Base-by-base conservation (phyloP, 768 basidiomycete genomes). In the Rhodotorula kratochvilovae region DNA sequence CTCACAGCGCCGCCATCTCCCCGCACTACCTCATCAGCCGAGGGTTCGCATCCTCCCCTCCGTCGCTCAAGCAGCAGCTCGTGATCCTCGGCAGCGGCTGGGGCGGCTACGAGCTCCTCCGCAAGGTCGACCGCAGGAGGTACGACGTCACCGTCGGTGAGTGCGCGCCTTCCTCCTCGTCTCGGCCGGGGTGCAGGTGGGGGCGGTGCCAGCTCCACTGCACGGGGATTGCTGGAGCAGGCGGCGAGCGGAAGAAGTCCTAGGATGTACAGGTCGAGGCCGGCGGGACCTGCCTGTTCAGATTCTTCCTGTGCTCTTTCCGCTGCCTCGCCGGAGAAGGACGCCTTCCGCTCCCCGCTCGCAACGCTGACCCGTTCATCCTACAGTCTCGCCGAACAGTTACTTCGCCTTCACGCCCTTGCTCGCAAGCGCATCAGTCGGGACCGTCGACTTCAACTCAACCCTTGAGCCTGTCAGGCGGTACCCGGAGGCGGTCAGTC, bases 361-460 rank as follows among this genome's bases (percentile, higher is more conserved):
- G 19, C 23, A 12, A 12, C 45, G 3, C 3, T 21, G 19, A 3
- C 11, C 45, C 3, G 2, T 23, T 17, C 21, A 23, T 27, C 2
- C n/a, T 27, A 31, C 64, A 66, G 71, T 76, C 55, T 73, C 70
- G 8, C 74, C 73, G 17, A 69, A 71, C 15, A 65, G 67, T 5
- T 71, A 74, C 63, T 76, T 77, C 43, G 70, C 72, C 39, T 76
- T 76, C 67, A 76, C 76, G 5, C 76, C 77, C 2, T 67, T 78
- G 3, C 68, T 76, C n/a, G 74, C 77, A 0, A 83, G 86, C 85
- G 86, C 88, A 68, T 85, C 90, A 7, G 90, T 91, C 35, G 92
- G 92, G 5, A 92, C 91, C 12, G 82, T 94, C 58, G 90, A 92
- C 74, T 91, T 88, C 77, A 83, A 90, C 35, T 87, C 88, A 76